Base-by-base conservation (phyloP, 2,329 filamentous ascomycete genomes). In the Geosmithia morbida region DNA sequence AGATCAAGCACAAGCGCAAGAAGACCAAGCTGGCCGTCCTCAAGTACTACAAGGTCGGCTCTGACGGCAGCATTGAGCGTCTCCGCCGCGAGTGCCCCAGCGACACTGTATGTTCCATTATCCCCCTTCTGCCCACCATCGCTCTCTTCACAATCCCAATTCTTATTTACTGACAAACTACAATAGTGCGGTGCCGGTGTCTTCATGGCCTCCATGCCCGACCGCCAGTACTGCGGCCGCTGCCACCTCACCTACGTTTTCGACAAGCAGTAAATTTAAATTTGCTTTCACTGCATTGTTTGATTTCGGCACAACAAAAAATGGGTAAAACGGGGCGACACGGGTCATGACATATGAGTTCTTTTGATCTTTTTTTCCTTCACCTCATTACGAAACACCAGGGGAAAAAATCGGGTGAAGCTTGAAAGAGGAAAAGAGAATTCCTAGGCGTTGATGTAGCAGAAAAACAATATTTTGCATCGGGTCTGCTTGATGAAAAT, bases 1-100 rank as follows among this genome's bases (percentile, higher is more conserved):
- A 98, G 88, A 98, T 98, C 85, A 98, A 98, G 92, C 92, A 98
- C 85, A 98, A 98, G 89, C 85, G 88, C 79, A 98, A 97, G 88
- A 98, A 98, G 90, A 95, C 86, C 83, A 98, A 98, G 85, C 78
- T 98, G 71, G 92, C 92, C 65, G 90, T 98, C 61, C 89, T 98
- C 72, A 98, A 98, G 85, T 98, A 98, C 87, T 98, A 98, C 87
- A 98, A 98, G 87, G 92, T 98, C 63, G 92, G 97, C 72, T 87
- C 86, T 63, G 92, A 98, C 66, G 92, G 94, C 74, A 97, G 97
- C 85, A 97, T 98, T 64, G 92, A 98, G 85, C 92, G 92, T 67
- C 84, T 98, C 59, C 83, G 94, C 69, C 83, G 92, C 72, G 94
- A 98, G 82, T 98, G 92, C 79, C 92, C 94, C 59, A 74, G 79